These are phyloP conservation scores for Haplographium delicatum DNA, from an alignment of 495 filamentous ascomycete species.

Conservation along the genomic window DNA sequence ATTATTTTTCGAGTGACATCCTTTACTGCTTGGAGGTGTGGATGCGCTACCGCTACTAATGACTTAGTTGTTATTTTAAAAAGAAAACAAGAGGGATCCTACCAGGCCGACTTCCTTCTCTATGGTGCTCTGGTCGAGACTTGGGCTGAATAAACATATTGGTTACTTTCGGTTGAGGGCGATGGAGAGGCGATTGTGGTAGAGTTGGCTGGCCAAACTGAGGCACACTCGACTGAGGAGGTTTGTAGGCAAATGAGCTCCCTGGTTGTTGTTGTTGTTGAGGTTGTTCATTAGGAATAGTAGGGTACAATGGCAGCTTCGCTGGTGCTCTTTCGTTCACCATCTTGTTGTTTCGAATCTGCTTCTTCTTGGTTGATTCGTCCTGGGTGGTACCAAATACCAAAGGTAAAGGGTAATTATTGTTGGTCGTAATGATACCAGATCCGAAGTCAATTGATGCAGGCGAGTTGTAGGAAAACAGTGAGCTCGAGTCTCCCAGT, in stretches of 20 bases:
- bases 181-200: constrained; percentile 22
- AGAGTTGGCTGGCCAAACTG: constrained; percentile 23
- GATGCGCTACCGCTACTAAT: constrained; percentile 13
- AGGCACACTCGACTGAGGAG: constrained; percentile 7
- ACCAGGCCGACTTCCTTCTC: constrained; percentile 9
- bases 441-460: constrained; percentile 12
- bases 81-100: background rate
- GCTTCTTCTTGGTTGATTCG: background rate
- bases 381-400: constrained; percentile 7
- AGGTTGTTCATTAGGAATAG: constrained; percentile 12
- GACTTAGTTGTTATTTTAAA: background rate
- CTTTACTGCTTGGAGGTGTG: constrained; percentile 20
- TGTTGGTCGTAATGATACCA: background rate
- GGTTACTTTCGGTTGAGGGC: constrained; percentile 11
- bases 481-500: constrained; percentile 30
- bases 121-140: constrained; percentile 21
- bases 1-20: constrained; percentile 13
- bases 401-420: constrained; percentile 14
- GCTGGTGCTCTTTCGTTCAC: constrained; percentile 28
- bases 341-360: constrained; percentile 16
- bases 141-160: constrained; percentile 23
- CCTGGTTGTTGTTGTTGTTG: background rate
- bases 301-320: constrained; percentile 18
- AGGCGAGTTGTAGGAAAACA: constrained; percentile 25
- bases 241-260: constrained; percentile 3